phyloP scores from a whole-genome alignment of 768 basidiomycete species.

The Pleurotus djamor region DNA sequence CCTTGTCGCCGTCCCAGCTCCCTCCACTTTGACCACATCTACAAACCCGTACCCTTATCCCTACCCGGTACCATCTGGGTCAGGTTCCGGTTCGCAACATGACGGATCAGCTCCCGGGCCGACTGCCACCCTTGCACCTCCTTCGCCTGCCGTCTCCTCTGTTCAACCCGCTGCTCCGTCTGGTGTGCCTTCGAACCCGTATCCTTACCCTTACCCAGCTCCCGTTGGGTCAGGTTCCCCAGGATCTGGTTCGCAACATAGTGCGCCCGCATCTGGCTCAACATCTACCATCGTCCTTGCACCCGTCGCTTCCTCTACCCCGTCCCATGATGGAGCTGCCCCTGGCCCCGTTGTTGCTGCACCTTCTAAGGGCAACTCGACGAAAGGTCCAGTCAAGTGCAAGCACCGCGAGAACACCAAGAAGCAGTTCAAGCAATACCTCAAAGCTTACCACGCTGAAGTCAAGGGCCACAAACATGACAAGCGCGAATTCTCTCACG shows the following conservation, averaged over 20 bases:
- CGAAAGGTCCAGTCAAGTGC: slow-evolving; percentile 1
- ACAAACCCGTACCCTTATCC: neutral
- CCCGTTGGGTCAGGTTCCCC: neutral
- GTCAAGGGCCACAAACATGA: neutral
- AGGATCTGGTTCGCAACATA: neutral
- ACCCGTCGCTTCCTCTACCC: neutral
- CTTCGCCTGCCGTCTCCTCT: neutral
- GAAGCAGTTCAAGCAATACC: slow-evolving; percentile 1
- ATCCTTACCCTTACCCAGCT: neutral
- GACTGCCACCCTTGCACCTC: neutral
- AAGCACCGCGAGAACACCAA: neutral
- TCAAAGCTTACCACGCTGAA: neutral
- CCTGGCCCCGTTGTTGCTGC: neutral
- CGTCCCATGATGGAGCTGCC: too few relatives aligned
- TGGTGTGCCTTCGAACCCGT: neutral
- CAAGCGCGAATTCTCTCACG: slow-evolving; percentile 1
- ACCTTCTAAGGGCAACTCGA: slow-evolving; percentile 2
- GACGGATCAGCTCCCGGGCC: neutral
- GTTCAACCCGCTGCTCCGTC: neutral
- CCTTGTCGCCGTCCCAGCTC: neutral
- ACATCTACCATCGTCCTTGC: neutral
- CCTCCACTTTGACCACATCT: neutral
- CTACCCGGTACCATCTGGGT: neutral
- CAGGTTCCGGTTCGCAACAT: neutral
- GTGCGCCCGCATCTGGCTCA: neutral